Percentiles rank a stretch among this genome's conserved stretches.
phyloP scores from a whole-genome alignment of 2,329 filamentous ascomycete genomes.

The Purpureocillium lavendulum region DNA sequence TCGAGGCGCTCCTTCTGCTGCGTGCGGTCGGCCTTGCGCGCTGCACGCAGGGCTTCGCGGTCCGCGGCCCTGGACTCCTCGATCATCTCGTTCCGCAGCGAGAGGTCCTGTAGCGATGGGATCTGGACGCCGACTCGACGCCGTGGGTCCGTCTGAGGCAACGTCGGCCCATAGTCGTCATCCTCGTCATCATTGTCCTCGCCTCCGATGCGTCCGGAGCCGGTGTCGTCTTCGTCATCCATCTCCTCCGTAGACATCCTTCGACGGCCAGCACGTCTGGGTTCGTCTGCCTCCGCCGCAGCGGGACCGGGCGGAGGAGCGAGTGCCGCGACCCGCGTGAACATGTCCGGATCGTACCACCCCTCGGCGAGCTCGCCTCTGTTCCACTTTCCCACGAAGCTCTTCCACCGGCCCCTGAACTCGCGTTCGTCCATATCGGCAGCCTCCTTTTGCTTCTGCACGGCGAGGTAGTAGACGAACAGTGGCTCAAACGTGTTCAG shows the following conservation, averaged over 20 bases:
- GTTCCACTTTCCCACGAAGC: constrained; percentile 90
- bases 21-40: constrained; percentile 56
- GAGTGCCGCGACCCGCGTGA: constrained; percentile 25
- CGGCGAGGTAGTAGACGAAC: constrained; percentile 76
- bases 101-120: constrained; percentile 67
- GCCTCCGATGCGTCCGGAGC: no score
- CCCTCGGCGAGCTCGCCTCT: constrained; percentile 75
- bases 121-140: constrained; percentile 47
- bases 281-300: no score
- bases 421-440: constrained; percentile 67
- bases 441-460: constrained; percentile 72
- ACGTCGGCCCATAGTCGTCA: constrained; percentile 46
- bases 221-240: constrained; percentile 6
- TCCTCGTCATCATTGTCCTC: constrained; percentile 4
- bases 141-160: constrained; percentile 15
- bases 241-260: constrained; percentile 1
- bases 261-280: no score
- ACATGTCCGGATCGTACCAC: constrained; percentile 82
- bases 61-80: constrained; percentile 43
- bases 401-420: constrained; percentile 80
- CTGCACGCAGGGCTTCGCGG: constrained; percentile 47
- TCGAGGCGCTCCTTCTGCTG: constrained; percentile 66
- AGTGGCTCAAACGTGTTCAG: constrained; percentile 58
- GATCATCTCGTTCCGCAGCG: constrained; percentile 43
- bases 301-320: no score